Conservation (phyloP, 495 filamentous ascomycete genomes). For the Amniculicola lignicola region DNA sequence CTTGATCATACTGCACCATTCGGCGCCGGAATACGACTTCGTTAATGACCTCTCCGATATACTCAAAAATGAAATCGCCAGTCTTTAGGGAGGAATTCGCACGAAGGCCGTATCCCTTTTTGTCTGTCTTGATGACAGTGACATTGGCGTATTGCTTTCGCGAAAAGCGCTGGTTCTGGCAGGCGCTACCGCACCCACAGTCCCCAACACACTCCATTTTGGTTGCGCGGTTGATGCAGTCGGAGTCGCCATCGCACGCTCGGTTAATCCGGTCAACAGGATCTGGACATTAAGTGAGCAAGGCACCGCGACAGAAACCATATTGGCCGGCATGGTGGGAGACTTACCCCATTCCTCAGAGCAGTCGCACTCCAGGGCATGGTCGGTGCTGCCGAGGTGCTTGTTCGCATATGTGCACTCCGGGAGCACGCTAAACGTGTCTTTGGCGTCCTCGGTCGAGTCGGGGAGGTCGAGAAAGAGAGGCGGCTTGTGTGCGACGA, state of each 20-base stretch:
- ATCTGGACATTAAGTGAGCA: constrained; percentile 51
- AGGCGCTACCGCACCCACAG: constrained; percentile 81
- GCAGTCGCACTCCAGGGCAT: constrained; percentile 94
- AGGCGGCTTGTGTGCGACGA: constrained; percentile 54
- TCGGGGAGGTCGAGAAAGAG: constrained; percentile 70
- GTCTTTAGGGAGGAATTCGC: constrained; percentile 70
- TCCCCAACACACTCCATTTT: constrained; percentile 92
- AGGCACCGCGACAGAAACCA: constrained; percentile 15
- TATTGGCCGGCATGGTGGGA: constrained; percentile 8
- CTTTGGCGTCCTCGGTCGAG: constrained; percentile 69
- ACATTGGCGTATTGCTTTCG: constrained; percentile 85
- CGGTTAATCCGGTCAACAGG: constrained; percentile 60
- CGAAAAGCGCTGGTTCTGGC: constrained; percentile 95
- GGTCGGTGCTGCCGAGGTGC: constrained; percentile 83
- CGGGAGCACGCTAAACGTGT: constrained; percentile 74
- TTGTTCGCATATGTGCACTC: constrained; percentile 86
- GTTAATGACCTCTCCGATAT: constrained; percentile 97
- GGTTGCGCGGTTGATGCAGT: constrained; percentile 97
- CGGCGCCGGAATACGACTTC: constrained; percentile 81
- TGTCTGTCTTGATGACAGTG: constrained; percentile 92
- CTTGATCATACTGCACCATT: constrained; percentile 86
- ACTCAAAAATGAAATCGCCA: constrained; percentile 94
- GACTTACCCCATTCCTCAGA: constrained; percentile 91
- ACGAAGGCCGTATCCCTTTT: constrained; percentile 92
- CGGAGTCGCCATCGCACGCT: constrained; percentile 93